Evolutionary conservation across 2,329 filamentous ascomycete genomes (phyloP), one percentile per base, ranked within the genome.

Genomic region (Xylaria sp.): DNA sequence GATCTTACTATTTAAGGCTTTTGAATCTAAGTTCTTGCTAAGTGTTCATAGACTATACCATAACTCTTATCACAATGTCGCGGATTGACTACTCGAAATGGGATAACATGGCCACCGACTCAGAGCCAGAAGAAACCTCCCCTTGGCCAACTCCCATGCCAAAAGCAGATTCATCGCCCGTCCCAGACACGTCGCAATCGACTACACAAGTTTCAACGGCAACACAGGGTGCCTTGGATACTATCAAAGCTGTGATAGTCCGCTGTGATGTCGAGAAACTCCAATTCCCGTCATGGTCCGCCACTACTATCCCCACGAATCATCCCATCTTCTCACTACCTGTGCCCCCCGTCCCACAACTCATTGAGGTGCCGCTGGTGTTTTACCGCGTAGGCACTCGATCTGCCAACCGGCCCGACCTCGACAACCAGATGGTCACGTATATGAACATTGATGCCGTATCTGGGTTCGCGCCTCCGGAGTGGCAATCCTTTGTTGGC

Each of bases 361-460:
- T 49, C 15, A 66, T 66, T 40, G 40, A 60, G 13, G 28, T 46
- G 7, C 48, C 56, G 13, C 46, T 59, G 5, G 56, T 54, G 13
- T 65, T 60, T n/a, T n/a, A 54, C 38, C 46, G 26, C 11, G 26
- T 59, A 3, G 48, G 63, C 36, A 60, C 49, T 15, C 36, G 9
- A 9, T 53, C 46, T 4, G 9, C 31, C 20, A 26, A 40, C 31
- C 20, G 33, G 9, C 13, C 59, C 2, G 48, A 42, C 33, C 48
- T 53, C 48, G 36, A 65, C 53, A 59, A 64, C 15, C 56, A 54
- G 13, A 53, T 46, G 4, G 13, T 17, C 15, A 65, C 57, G n/a
- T 57, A 38, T n/a, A 28, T 42, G 7, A 56, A 54, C 31, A 61
- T 61, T 11, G 10, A 60, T n/a, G 28, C 56, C 5, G 5, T 6